Evolutionary conservation across 371 early-diverging fungal species (phyloP).

Genomic region (Lichtheimia ramosa): DNA sequence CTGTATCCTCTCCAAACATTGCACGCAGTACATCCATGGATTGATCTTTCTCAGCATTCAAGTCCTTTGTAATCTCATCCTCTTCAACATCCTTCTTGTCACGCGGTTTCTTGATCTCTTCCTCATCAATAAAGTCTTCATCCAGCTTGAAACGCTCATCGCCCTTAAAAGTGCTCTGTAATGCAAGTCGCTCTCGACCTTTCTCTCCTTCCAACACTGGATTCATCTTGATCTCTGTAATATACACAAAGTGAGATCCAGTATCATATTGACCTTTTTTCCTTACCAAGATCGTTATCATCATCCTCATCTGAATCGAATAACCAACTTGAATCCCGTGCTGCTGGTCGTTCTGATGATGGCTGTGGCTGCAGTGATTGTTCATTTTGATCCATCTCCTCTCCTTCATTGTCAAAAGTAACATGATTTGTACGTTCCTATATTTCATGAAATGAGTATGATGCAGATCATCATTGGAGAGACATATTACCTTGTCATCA

Average conservation of each 20-base stretch:
- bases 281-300: conserved; percentile 19
- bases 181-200: conserved; percentile 51
- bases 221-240: conserved; percentile 51
- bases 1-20: conserved; percentile 57
- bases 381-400: conserved; percentile 27
- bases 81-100: conserved; percentile 9
- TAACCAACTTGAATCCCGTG: conserved; percentile 49
- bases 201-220: conserved; percentile 60
- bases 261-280: neutral
- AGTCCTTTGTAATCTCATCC: conserved; percentile 29
- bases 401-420: conserved; percentile 26
- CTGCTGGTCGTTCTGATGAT: conserved; percentile 20
- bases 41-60: conserved; percentile 41
- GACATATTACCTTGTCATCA: conserved; percentile 1
- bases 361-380: neutral
- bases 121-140: conserved; percentile 61
- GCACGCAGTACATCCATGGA: conserved; percentile 55
- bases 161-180: conserved; percentile 55
- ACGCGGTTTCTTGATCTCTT: conserved; percentile 32
- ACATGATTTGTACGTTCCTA: conserved; percentile 20
- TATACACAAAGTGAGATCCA: neutral
- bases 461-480: neutral
- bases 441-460: neutral
- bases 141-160: conserved; percentile 62
- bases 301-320: conserved; percentile 53